Evolutionary conservation across 108 stramenopile genomes (phyloP), one percentile per base, ranked within the genome.

Genomic region (Aurantiochytrium sp.): DNA sequence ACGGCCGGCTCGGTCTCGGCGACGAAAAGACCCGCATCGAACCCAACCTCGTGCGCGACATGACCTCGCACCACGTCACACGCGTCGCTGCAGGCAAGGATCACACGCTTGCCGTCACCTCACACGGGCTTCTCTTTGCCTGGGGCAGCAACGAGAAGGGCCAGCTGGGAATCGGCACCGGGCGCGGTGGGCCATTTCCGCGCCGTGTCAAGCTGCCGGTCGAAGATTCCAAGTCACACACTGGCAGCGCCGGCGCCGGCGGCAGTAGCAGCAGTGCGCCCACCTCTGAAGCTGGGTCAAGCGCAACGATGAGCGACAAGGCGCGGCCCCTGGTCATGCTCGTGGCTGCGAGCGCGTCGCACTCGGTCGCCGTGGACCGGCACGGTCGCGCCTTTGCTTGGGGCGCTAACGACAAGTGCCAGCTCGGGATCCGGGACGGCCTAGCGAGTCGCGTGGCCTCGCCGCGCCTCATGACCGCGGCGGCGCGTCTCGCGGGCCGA

Each of bases 101-200:
- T 2, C 73, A 81, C 45, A 81, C 42, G n/a, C 45, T 81, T 2
- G 73, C 73, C 30, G 73, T 81, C 10, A 81, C 73, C 45, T 27
- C n/a, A 12, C 39, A 81, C 12, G 73, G 73, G 1, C 12, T 21
- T 19, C n/a, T 81, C n/a, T 81, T 39, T 42, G 73, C 73, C 12
- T 81, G 73, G 73, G 73, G 73, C n/a, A 41, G 45, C 39, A 81
- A 81, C 45, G 73, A 81, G 12, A 81, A 81, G 45, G 73, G 73
- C 1, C 73, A 81, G 30, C 73, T 81, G 6, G 73, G 73, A 1
- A 41, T 42, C 30, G 45, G 73, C 73, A 30, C 73, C 0, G 45
- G 27, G 39, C 73, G 45, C 17, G 45, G 42, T 27, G 10, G 32
- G 10, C 10, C 59, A 1, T 12, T 10, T 8, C 59, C 59, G 4